Conservation (phyloP, 2,329 filamentous ascomycete genomes). For the Capronia coronata region DNA sequence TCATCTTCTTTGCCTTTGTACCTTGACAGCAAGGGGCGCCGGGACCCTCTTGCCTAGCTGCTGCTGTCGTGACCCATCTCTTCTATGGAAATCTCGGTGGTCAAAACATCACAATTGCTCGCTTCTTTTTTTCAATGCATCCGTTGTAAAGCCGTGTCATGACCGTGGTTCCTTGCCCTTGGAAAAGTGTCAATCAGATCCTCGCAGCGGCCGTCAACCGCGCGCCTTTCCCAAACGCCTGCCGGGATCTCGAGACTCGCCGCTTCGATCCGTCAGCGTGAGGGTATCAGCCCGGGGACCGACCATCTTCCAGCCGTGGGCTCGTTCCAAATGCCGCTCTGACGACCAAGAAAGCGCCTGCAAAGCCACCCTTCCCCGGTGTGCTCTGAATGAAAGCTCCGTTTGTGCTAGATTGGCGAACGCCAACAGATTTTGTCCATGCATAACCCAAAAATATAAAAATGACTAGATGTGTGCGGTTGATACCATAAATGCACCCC, state of each 20-base stretch:
- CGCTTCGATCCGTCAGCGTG: neutral
- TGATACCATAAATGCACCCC: constrained; percentile 18
- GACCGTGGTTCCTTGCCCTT: constrained; percentile 1
- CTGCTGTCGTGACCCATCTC: constrained; percentile 1
- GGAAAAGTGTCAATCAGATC: constrained; percentile 1
- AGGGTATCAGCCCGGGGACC: constrained; percentile 4
- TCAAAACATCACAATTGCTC: constrained; percentile 8
- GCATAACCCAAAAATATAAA: constrained; percentile 26
- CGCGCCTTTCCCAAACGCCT: constrained; percentile 2
- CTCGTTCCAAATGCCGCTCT: neutral
- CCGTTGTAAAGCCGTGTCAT: constrained; percentile 13
- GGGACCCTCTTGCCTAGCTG: neutral
- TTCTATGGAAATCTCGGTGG: neutral
- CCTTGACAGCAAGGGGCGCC: neutral
- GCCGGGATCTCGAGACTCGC: neutral
- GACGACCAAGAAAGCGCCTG: constrained; percentile 5
- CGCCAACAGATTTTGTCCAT: constrained; percentile 22
- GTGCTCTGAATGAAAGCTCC: constrained; percentile 5
- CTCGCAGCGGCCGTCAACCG: constrained; percentile 4
- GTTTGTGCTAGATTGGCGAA: constrained; percentile 20
- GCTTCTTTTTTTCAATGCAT: constrained; percentile 6
- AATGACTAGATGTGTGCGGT: constrained; percentile 24
- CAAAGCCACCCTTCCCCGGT: constrained; percentile 9
- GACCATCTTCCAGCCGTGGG: neutral
- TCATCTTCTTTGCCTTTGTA: constrained; percentile 1